Evolutionary conservation across 305 asterid species (phyloP).

Genomic region (Fraxinus sp.): DNA sequence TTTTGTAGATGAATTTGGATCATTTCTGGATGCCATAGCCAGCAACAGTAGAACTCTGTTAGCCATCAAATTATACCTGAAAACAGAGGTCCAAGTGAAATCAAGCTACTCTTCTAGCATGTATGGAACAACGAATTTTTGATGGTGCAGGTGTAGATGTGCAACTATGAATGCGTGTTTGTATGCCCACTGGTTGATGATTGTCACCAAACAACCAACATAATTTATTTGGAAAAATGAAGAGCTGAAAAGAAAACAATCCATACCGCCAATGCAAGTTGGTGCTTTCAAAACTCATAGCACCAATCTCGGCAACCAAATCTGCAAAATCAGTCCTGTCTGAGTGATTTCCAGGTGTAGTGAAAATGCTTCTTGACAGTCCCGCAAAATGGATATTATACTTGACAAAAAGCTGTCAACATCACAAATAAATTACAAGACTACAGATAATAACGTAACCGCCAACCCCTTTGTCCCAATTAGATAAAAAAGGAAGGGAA

Average conservation of each 20-base stretch:
- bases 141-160: conserved; percentile 19
- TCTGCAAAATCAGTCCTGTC: conserved; percentile 68
- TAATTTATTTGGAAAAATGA: conserved; percentile 8
- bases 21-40: conserved; percentile 86
- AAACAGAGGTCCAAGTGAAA: conserved; percentile 32
- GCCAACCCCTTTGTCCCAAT: not conserved
- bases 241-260: conserved; percentile 13
- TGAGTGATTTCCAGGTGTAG: conserved; percentile 43
- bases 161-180: conserved; percentile 20
- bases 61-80: conserved; percentile 99
- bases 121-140: conserved; percentile 16
- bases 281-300: conserved; percentile 78
- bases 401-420: conserved; percentile 87
- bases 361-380: conserved; percentile 69
- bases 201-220: conserved; percentile 10
- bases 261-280: conserved; percentile 96
- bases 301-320: conserved; percentile 84
- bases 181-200: conserved; percentile 10
- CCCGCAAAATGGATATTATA: conserved; percentile 91
- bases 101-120: conserved; percentile 23
- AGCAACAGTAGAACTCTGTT: conserved; percentile 89
- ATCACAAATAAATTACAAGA: conserved; percentile 20
- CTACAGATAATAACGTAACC: conserved; percentile 4
- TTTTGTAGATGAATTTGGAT: conserved; percentile 63
- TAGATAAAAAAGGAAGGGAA: conserved; percentile 5